Base-by-base conservation (phyloP, 2,329 filamentous ascomycete species). In the Aspergillus melleus region DNA sequence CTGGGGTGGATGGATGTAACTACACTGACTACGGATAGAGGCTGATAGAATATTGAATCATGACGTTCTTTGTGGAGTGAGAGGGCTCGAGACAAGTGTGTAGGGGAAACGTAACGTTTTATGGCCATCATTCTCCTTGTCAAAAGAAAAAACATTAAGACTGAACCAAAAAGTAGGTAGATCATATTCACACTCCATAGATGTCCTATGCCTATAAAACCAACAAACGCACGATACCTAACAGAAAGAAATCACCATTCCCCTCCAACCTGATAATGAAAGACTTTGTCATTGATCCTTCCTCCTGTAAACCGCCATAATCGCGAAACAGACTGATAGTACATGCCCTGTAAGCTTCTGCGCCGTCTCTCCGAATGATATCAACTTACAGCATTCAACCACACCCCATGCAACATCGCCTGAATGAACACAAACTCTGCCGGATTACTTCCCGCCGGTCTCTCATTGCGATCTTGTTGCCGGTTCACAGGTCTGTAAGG, bases 231-330 rank as follows among this genome's bases (percentile, higher is more conserved):
- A 29, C 9, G 1, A 29, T 29, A 29, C 2, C 0, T 2, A 29
- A 29, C 8, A 39, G 44, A n/a, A 58, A 20, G 20, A 39, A 16
- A 26, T 64, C 60, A 81, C 68, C 75, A 83, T 68, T 86, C 84
- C 12, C 84, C 84, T 11, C 85, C 84, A 58, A 86, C 72, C 32
- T 80, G 77, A 65, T 84, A 84, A 32, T 76, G 76, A 54, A 85
- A 83, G 22, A 80, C 70, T n/a, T 71, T 70, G 60, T 81, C 74
- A 66, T 82, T 82, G 10, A 84, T 60, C 60, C 70, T 80, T 0
- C 83, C 83, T 2, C 78, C 74, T 0, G 83, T 85, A 5, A 70
- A 71, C n/a, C 79, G 71, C 84, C 84, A 86, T 1, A 81, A 36
- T 10, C 68, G 57, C 47, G 80, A 75, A 3, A 78, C 75, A 8